phyloP scores from a whole-genome alignment of 805 yeast genomes.

The Peterozyma xylosa region DNA sequence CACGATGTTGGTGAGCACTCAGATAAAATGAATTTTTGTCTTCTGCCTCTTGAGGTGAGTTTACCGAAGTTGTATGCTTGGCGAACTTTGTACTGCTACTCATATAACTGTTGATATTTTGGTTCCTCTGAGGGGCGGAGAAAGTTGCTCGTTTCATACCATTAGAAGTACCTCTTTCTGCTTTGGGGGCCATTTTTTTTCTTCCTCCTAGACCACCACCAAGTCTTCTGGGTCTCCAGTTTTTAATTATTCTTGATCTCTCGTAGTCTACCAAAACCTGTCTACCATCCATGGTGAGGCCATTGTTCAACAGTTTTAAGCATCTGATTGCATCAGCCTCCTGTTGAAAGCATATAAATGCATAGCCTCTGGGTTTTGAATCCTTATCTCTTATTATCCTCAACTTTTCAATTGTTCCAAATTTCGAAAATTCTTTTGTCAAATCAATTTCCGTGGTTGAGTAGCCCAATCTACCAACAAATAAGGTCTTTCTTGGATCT shows the following conservation, averaged over 20 bases:
- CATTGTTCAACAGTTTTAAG: constrained; percentile 44
- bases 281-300: constrained; percentile 41
- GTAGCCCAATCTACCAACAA: constrained; percentile 68
- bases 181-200: neutral
- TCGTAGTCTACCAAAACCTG: constrained; percentile 64
- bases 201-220: constrained; percentile 96
- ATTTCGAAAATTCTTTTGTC: constrained; percentile 49
- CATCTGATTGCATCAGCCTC: constrained; percentile 59
- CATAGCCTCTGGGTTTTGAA: constrained; percentile 72
- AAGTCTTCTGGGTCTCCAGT: constrained; percentile 66
- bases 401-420: constrained; percentile 62
- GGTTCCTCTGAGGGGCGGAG: too few relatives aligned
- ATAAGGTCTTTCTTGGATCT: constrained; percentile 75
- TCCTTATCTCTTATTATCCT: constrained; percentile 50
- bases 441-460: constrained; percentile 60
- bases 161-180: neutral
- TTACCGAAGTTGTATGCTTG: too few relatives aligned
- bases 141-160: too few relatives aligned
- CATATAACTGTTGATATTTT: too few relatives aligned
- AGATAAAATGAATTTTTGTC: too few relatives aligned
- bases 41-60: too few relatives aligned
- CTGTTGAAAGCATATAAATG: constrained; percentile 63
- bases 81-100: too few relatives aligned
- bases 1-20: too few relatives aligned
- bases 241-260: constrained; percentile 55